These are phyloP conservation scores for Penicillium sp. DNA, from an alignment of 2,329 filamentous ascomycete species.

Conservation along the genomic window DNA sequence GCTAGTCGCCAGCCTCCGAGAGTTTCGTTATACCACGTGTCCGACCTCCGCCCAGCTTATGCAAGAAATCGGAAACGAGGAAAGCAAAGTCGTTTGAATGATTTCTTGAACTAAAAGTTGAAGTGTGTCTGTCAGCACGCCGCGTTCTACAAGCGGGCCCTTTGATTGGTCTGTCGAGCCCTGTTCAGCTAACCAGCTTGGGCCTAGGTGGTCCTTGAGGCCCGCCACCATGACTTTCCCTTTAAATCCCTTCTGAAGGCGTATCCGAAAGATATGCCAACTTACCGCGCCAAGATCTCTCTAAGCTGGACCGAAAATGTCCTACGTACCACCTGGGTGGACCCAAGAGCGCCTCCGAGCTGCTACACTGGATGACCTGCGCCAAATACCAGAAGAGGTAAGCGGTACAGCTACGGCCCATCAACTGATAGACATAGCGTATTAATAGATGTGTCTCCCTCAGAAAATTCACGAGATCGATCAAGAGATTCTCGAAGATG, in stretches of 20 bases:
- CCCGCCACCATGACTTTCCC: background rate
- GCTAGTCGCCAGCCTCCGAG: background rate
- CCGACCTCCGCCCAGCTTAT: background rate
- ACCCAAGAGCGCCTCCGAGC: background rate
- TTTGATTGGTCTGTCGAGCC: background rate
- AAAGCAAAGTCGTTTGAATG: background rate
- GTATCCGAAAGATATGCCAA: background rate
- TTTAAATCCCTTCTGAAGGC: background rate
- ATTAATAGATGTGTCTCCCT: background rate
- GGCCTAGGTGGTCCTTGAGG: background rate
- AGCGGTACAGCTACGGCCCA: no score
- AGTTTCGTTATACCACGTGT: background rate
- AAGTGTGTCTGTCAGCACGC: background rate
- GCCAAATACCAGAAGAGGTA: background rate
- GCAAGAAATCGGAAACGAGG: background rate
- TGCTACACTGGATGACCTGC: background rate
- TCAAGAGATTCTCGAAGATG: background rate
- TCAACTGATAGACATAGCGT: background rate
- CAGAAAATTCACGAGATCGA: background rate
- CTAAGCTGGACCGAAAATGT: background rate
- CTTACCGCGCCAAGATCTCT: background rate
- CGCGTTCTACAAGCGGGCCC: background rate
- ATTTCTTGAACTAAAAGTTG: background rate
- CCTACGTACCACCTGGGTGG: background rate
- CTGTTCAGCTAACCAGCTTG: background rate